phyloP scores from a whole-genome alignment of 129 eudicot genomes.

The Artemisia argyi region DNA sequence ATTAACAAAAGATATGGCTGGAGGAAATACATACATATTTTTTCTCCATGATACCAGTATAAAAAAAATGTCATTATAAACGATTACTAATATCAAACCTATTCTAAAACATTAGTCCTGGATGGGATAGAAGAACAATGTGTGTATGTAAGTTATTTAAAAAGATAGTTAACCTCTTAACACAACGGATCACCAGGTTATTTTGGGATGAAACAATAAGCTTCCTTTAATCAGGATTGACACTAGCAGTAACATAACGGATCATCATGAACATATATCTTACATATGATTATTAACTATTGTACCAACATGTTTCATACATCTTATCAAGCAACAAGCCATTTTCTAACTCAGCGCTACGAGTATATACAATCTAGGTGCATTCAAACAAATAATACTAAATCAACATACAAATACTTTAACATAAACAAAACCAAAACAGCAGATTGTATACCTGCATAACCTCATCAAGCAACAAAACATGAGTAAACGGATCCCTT shows the following conservation, averaged over 20 bases:
- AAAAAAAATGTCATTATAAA: conserved; percentile 1
- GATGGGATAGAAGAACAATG: background rate
- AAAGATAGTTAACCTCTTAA: too few relatives aligned
- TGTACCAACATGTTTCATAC: too few relatives aligned
- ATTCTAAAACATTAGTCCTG: background rate
- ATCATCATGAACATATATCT: too few relatives aligned
- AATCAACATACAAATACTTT: background rate
- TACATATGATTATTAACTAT: too few relatives aligned
- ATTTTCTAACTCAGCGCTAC: too few relatives aligned
- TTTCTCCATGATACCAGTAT: background rate
- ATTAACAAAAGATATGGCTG: background rate
- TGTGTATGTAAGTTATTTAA: background rate
- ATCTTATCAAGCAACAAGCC: too few relatives aligned
- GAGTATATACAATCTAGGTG: background rate
- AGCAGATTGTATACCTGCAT: conserved; percentile 56
- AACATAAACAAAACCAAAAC: background rate
- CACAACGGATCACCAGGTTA: too few relatives aligned
- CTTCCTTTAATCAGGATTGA: too few relatives aligned
- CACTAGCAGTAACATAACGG: too few relatives aligned
- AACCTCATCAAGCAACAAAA: conserved; percentile 84
- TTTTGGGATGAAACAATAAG: too few relatives aligned
- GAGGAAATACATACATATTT: background rate
- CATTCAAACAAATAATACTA: background rate
- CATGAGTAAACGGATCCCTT: conserved; percentile 94
- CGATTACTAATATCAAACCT: background rate